Evolutionary conservation across 305 asterid species (phyloP).

Genomic region (Solanum chacoense): DNA sequence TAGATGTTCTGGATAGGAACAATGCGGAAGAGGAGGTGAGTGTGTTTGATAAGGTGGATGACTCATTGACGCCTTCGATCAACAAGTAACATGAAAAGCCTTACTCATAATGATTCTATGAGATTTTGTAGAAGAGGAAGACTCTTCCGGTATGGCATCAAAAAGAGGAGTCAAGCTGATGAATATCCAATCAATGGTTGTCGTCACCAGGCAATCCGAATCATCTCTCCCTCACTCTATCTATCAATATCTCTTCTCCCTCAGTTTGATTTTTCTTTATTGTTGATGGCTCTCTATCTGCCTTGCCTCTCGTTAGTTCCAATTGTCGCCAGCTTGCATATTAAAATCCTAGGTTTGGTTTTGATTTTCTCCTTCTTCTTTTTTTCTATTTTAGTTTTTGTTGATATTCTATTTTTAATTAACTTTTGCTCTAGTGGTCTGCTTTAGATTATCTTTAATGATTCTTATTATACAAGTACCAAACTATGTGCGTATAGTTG

Average conservation of each 20-base stretch:
- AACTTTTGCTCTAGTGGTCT: neutral
- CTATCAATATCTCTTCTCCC: neutral
- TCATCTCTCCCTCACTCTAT: neutral
- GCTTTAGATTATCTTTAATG: neutral
- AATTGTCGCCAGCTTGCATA: neutral
- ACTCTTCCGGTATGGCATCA: neutral
- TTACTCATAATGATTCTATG: neutral
- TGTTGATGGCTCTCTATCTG: neutral
- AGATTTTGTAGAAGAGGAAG: neutral
- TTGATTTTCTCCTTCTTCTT: neutral
- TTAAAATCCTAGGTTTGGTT: neutral
- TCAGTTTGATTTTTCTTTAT: neutral
- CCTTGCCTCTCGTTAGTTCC: neutral
- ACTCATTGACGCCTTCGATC: neutral
- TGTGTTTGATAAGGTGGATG: neutral
- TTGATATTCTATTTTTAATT: neutral
- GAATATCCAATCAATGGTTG: neutral
- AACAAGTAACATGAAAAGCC: neutral
- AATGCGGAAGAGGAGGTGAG: neutral
- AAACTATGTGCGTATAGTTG: neutral
- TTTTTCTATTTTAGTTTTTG: too few relatives aligned
- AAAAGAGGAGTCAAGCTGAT: neutral
- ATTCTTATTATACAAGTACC: neutral
- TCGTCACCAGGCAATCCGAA: neutral
- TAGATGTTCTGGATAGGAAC: neutral